Conservation (phyloP, 208 protist genomes). For the Crithidia brevicula region DNA sequence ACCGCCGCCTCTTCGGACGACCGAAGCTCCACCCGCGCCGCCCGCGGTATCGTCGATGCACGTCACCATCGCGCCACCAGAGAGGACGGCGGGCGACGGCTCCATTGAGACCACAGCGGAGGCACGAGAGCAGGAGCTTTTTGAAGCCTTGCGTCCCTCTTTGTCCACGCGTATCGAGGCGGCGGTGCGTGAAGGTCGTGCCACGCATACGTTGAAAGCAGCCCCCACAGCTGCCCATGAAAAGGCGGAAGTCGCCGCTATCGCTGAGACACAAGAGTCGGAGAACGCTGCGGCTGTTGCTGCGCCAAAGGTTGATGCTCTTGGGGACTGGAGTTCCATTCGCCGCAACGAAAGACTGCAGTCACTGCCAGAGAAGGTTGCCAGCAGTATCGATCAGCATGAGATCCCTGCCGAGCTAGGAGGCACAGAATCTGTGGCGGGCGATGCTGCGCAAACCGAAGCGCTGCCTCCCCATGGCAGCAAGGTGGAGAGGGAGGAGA, state of each 20-base stretch:
- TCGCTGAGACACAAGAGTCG: neutral
- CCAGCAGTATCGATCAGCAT: constrained; percentile 49
- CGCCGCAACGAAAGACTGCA: constrained; percentile 26
- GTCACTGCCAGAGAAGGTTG: constrained; percentile 34
- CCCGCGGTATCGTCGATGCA: neutral
- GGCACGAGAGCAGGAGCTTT: neutral
- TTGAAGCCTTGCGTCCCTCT: constrained; percentile 26
- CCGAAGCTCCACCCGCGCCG: constrained; percentile 1
- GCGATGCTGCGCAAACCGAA: no score
- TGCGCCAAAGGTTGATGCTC: neutral
- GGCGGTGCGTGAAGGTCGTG: constrained; percentile 25
- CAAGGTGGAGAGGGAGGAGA: no score
- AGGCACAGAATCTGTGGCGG: constrained; percentile 5
- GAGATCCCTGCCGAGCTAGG: constrained; percentile 52
- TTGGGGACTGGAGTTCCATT: constrained; percentile 18
- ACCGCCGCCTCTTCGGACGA: neutral
- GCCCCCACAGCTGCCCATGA: neutral
- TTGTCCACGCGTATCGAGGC: constrained; percentile 37
- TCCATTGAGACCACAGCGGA: neutral
- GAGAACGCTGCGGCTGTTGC: neutral
- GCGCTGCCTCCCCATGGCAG: no score
- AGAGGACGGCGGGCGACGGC: neutral
- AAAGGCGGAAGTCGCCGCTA: neutral
- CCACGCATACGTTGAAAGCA: constrained; percentile 11
- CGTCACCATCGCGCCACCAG: constrained; percentile 27